These are phyloP conservation scores for Rhizopus stolonifer DNA, from an alignment of 371 early-diverging fungal genomes.

Conservation along the genomic window DNA sequence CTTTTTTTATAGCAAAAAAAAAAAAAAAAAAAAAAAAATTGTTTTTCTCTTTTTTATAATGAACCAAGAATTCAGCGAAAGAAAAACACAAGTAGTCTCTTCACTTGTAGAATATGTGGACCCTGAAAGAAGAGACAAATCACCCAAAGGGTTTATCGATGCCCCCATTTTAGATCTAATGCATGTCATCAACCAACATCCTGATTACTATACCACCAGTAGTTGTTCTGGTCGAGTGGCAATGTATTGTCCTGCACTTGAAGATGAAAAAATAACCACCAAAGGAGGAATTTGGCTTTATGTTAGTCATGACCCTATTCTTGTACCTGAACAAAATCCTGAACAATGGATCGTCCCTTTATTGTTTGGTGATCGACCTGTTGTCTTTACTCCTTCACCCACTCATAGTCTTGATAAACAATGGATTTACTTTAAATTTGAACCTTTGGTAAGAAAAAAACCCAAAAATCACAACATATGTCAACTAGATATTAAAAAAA, in stretches of 20 bases:
- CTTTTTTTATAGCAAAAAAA: too few species aligned
- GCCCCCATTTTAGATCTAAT: slow-evolving; percentile 59
- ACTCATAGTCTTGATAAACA: slow-evolving; percentile 23
- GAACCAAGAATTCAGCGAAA: neutral
- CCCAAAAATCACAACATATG: neutral
- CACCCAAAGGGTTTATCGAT: slow-evolving; percentile 66
- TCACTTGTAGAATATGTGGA: slow-evolving; percentile 52
- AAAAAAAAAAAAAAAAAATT: slow-evolving; percentile 1
- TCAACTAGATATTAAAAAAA: too few species aligned
- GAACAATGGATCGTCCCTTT: slow-evolving; percentile 31
- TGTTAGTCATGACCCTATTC: slow-evolving; percentile 61
- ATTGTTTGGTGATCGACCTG: slow-evolving; percentile 40
- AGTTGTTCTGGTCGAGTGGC: slow-evolving; percentile 64
- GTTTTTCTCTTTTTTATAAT: slow-evolving; percentile 2
- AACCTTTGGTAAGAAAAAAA: slow-evolving; percentile 53
- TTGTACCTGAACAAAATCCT: slow-evolving; percentile 26
- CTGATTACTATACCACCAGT: slow-evolving; percentile 65
- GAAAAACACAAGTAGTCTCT: slow-evolving; percentile 43
- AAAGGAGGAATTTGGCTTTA: slow-evolving; percentile 64
- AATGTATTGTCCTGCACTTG: slow-evolving; percentile 52
- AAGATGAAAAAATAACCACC: slow-evolving; percentile 27
- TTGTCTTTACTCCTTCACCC: slow-evolving; percentile 17
- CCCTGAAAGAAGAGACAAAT: slow-evolving; percentile 58
- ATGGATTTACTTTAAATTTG: slow-evolving; percentile 61
- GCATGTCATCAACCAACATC: slow-evolving; percentile 69